Conservation (phyloP, 2,329 filamentous ascomycete genomes). For the Ophiostoma novo-ulmi region DNA sequence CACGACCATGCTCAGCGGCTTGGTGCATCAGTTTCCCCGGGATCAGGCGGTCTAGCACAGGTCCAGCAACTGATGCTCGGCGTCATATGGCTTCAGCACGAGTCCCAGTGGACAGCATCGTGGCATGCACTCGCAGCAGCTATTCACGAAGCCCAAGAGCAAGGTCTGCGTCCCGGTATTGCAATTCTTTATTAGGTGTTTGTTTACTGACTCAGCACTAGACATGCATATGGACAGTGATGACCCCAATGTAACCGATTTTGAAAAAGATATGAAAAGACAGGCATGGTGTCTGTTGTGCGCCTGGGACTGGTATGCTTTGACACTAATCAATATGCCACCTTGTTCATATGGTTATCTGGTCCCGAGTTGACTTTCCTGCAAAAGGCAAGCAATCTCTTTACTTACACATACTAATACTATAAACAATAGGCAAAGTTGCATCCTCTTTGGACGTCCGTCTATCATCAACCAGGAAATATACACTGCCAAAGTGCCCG, state of each 20-base stretch:
- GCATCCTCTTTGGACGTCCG: conserved; percentile 40
- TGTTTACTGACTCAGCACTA: conserved; percentile 23
- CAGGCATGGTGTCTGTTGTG: conserved; percentile 44
- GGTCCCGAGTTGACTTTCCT: too few species aligned
- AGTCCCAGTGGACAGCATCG: conserved; percentile 43
- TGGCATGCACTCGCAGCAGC: conserved; percentile 44
- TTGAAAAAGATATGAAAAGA: conserved; percentile 44
- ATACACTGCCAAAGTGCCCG: conserved; percentile 38
- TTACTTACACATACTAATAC: too few species aligned
- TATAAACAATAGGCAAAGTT: conserved; percentile 35
- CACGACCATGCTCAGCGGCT: conserved; percentile 31
- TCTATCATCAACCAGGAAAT: conserved; percentile 41
- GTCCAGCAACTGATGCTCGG: conserved; percentile 48
- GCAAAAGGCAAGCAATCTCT: too few species aligned
- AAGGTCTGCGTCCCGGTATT: conserved; percentile 33
- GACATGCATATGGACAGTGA: conserved; percentile 39
- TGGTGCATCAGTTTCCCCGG: conserved; percentile 40
- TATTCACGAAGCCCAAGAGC: conserved; percentile 46
- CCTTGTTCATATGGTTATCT: too few species aligned
- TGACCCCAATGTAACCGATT: conserved; percentile 38
- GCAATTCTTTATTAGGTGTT: neutral
- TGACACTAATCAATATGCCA: neutral
- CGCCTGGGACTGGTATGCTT: conserved; percentile 43
- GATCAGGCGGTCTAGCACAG: conserved; percentile 41
- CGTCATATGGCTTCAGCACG: conserved; percentile 44